phyloP scores from a whole-genome alignment of 352 stramenopile species.

The Thraustochytrium striatum region DNA sequence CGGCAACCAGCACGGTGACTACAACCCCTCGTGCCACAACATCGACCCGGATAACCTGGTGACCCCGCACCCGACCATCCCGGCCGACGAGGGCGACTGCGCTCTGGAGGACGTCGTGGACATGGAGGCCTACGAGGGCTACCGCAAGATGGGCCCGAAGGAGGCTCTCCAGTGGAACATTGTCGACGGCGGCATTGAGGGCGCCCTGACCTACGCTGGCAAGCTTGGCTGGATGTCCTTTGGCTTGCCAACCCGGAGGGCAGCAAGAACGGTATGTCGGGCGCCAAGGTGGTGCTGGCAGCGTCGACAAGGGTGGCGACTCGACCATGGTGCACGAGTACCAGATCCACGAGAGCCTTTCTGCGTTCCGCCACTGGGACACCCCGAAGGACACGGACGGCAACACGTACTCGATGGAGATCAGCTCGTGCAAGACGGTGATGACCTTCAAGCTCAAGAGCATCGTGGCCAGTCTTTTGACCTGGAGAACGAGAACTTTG shows the following conservation, averaged over 20 bases:
- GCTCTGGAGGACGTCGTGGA: not conserved
- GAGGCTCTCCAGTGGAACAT: not conserved
- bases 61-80: slow-evolving; percentile 11
- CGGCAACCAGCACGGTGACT: slow-evolving; percentile 16
- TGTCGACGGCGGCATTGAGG: not conserved
- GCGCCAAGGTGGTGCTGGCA: not conserved
- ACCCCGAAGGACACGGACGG: not conserved
- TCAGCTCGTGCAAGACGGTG: not conserved
- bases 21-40: not conserved
- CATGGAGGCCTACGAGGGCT: not conserved
- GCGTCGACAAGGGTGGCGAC: not conserved
- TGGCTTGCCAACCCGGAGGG: not conserved
- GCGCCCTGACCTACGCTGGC: not conserved
- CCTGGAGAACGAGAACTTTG: not conserved
- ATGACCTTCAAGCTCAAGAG: not conserved
- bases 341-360: not conserved
- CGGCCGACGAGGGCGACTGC: slow-evolving; percentile 18
- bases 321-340: not conserved
- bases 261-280: slow-evolving; percentile 12
- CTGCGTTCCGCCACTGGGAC: slow-evolving; percentile 4
- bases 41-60: not conserved
- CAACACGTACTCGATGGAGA: not conserved
- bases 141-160: not conserved
- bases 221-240: slow-evolving; percentile 20
- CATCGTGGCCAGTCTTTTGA: not conserved